These are phyloP conservation scores for Yamadazyma olivae DNA, from an alignment of 805 yeast species.

Conservation along the genomic window DNA sequence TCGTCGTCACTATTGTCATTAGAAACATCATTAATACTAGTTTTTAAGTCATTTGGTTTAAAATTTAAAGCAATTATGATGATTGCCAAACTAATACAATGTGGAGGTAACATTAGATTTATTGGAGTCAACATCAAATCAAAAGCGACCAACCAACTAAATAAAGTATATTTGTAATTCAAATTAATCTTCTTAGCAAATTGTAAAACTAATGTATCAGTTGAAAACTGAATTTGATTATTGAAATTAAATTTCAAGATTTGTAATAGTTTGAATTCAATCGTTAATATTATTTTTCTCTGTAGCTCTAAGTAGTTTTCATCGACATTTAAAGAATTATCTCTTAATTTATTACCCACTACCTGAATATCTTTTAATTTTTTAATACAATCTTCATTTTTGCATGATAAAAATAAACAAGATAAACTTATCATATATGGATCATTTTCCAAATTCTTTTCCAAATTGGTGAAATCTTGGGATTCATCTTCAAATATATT, in stretches of 20 bases:
- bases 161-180: conserved; percentile 22
- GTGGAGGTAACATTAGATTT: conserved; percentile 68
- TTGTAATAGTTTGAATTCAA: conserved; percentile 75
- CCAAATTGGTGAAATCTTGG: conserved; percentile 25
- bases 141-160: conserved; percentile 46
- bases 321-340: conserved; percentile 24
- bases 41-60: conserved; percentile 27
- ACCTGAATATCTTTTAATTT: conserved; percentile 61
- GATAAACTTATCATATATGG: conserved; percentile 66
- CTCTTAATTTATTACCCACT: conserved; percentile 43
- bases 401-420: conserved; percentile 66
- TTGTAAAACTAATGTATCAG: conserved; percentile 66
- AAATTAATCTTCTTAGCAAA: conserved; percentile 49
- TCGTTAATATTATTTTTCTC: conserved; percentile 50
- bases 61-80: conserved; percentile 59
- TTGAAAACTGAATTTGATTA: conserved; percentile 33
- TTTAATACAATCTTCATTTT: conserved; percentile 82
- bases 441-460: conserved; percentile 34
- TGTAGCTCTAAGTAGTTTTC: conserved; percentile 44
- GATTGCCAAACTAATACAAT: conserved; percentile 68
- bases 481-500: conserved; percentile 47
- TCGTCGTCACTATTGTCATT: conserved; percentile 11
- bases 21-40: conserved; percentile 17
- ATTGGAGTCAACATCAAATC: conserved; percentile 72
- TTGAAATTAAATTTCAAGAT: conserved; percentile 79